Evolutionary conservation across 2,329 filamentous ascomycete species (phyloP).

Genomic region (Colletotrichum zoysiae): DNA sequence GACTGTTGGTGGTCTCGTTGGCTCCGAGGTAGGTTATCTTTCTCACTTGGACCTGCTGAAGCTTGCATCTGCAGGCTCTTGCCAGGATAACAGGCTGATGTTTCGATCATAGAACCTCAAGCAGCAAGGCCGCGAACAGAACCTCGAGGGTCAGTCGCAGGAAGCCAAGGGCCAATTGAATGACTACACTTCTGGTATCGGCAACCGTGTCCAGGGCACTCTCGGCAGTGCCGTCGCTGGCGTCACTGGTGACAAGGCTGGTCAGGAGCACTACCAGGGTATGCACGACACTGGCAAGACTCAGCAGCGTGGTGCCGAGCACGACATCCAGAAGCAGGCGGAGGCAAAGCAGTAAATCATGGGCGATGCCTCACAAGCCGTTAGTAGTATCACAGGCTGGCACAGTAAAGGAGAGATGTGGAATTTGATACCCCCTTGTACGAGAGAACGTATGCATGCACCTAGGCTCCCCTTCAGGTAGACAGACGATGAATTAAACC

Average conservation of each 20-base stretch:
- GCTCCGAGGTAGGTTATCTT: conserved; percentile 69
- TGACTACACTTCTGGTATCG: conserved; percentile 77
- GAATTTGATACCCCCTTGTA: conserved; percentile 41
- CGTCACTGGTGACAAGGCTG: conserved; percentile 76
- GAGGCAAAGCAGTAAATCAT: conserved; percentile 54
- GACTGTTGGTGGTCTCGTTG: conserved; percentile 79
- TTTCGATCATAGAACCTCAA: conserved; percentile 69
- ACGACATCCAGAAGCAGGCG: conserved; percentile 81
- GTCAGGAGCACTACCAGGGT: conserved; percentile 73
- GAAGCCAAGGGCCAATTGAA: conserved; percentile 86
- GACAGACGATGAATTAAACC: conserved; percentile 5
- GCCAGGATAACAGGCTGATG: neutral
- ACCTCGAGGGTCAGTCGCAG: conserved; percentile 81
- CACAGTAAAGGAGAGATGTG: conserved; percentile 8
- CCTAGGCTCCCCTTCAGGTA: neutral
- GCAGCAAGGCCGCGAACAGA: conserved; percentile 80
- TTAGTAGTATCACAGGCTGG: conserved; percentile 1
- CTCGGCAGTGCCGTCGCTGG: conserved; percentile 79
- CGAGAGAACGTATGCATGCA: conserved; percentile 15
- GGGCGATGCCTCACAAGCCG: neutral
- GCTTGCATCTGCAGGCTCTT: neutral
- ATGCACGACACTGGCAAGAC: conserved; percentile 88
- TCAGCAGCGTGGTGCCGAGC: conserved; percentile 84
- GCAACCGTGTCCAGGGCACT: conserved; percentile 76
- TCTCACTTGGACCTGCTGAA: neutral